phyloP scores from a whole-genome alignment of 78 protist genomes.

The Guillardia theta region DNA sequence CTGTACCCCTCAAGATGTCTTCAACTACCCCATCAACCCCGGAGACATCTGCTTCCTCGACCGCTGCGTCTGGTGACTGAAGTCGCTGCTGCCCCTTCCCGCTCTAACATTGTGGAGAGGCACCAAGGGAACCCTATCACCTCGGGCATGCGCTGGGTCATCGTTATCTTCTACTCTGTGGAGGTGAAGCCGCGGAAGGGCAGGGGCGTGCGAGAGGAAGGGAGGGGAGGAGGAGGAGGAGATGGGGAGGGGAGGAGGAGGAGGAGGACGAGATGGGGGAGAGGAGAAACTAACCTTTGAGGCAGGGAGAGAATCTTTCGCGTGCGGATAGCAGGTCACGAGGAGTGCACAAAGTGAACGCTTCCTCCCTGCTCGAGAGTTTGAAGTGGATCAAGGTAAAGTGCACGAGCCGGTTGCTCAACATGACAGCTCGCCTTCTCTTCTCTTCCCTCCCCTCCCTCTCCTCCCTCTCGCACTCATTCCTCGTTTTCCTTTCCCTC shows the following conservation, averaged over 20 bases:
- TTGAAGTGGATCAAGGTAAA: not conserved
- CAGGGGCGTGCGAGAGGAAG: not conserved
- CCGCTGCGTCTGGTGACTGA: conserved; percentile 11
- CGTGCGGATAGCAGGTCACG: not conserved
- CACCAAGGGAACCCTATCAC: not conserved
- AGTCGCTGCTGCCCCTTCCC: not conserved
- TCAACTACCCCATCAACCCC: not conserved
- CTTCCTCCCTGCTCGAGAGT: not conserved
- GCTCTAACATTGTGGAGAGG: not conserved
- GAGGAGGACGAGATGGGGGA: not conserved
- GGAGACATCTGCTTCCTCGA: conserved; percentile 7
- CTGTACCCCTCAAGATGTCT: not conserved
- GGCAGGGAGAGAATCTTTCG: not conserved
- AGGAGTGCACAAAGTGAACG: not conserved
- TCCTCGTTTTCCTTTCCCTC: not conserved
- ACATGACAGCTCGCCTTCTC: not conserved
- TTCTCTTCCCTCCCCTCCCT: not conserved
- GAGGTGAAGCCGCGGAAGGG: not conserved
- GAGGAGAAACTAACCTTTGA: not conserved
- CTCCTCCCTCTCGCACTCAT: not conserved
- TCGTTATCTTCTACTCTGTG: not conserved
- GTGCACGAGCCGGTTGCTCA: too few relatives aligned
- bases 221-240: not conserved
- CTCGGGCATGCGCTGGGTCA: not conserved
- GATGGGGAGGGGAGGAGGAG: not conserved